Percentiles rank a stretch among this genome's conserved stretches.
Evolutionary conservation across 805 yeast species (phyloP).

Genomic region (Yueomyces sp.): DNA sequence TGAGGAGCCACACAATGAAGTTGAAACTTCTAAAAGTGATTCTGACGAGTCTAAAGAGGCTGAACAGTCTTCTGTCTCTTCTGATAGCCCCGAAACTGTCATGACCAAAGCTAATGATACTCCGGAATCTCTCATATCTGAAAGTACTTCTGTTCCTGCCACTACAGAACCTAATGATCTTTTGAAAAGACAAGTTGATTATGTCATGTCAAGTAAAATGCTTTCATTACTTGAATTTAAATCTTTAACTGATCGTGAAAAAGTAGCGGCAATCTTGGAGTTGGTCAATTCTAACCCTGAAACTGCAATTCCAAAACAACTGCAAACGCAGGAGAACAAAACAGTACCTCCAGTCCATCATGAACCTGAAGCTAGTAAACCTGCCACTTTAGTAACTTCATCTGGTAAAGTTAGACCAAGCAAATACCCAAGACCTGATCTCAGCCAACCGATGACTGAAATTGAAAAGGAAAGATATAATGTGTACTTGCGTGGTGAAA

Average conservation of each 20-base stretch:
- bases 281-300: slow-evolving; percentile 22
- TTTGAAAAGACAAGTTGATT: slow-evolving; percentile 20
- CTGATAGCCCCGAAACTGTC: neutral
- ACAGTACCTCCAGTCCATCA: neutral
- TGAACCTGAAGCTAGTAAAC: neutral
- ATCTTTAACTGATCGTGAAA: slow-evolving; percentile 25
- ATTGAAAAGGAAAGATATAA: slow-evolving; percentile 42
- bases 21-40: neutral
- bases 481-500: slow-evolving; percentile 38
- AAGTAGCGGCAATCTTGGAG: slow-evolving; percentile 17
- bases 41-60: neutral
- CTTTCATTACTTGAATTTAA: slow-evolving; percentile 21
- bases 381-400: neutral
- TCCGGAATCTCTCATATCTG: neutral
- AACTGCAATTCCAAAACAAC: slow-evolving; percentile 12
- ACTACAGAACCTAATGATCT: slow-evolving; percentile 2
- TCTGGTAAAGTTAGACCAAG: slow-evolving; percentile 18
- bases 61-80: neutral
- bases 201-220: slow-evolving; percentile 17
- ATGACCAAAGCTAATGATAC: neutral
- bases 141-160: slow-evolving; percentile 6
- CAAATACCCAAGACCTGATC: slow-evolving; percentile 41
- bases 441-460: slow-evolving; percentile 39
- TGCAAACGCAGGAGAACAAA: neutral
- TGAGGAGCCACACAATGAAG: neutral